A percentile compares a stretch with the other conserved stretches of the same genome.
phyloP scores from a whole-genome alignment of 805 yeast species.

The Ogataea sp. region DNA sequence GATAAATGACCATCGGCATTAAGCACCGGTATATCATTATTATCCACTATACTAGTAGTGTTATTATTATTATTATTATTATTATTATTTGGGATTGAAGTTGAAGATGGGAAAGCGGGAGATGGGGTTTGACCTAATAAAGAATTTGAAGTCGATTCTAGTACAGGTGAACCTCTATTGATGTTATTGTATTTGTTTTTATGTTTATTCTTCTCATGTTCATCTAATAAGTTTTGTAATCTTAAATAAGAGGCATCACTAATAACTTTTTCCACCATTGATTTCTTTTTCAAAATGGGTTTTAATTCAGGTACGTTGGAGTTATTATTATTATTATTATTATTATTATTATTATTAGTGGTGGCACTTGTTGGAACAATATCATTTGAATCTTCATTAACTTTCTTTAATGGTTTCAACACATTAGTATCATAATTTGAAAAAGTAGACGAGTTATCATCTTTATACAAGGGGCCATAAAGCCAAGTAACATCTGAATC shows the following conservation, averaged over 20 bases:
- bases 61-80: constrained; percentile 4
- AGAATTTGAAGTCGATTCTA: constrained; percentile 19
- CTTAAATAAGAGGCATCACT: constrained; percentile 38
- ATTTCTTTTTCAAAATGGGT: constrained; percentile 82
- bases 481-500: constrained; percentile 98
- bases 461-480: constrained; percentile 66
- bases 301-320: constrained; percentile 35
- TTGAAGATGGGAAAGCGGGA: background rate
- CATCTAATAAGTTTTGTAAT: constrained; percentile 22
- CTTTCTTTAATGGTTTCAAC: background rate
- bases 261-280: constrained; percentile 75
- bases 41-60: background rate
- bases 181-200: too few species aligned
- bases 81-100: background rate
- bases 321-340: constrained; percentile 1
- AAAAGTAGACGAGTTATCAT: constrained; percentile 3
- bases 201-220: constrained; percentile 14
- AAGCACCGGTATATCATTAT: too few species aligned
- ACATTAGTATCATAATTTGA: background rate
- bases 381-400: background rate
- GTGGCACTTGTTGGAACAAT: background rate
- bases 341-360: constrained; percentile 1
- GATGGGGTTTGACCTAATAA: constrained; percentile 9
- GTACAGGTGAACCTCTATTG: constrained; percentile 25
- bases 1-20: too few species aligned